A percentile compares a stretch with the other conserved stretches of the same genome.
These are phyloP conservation scores for Backusella morwellensis DNA, from an alignment of 192 early-diverging fungal genomes.

Conservation along the genomic window DNA sequence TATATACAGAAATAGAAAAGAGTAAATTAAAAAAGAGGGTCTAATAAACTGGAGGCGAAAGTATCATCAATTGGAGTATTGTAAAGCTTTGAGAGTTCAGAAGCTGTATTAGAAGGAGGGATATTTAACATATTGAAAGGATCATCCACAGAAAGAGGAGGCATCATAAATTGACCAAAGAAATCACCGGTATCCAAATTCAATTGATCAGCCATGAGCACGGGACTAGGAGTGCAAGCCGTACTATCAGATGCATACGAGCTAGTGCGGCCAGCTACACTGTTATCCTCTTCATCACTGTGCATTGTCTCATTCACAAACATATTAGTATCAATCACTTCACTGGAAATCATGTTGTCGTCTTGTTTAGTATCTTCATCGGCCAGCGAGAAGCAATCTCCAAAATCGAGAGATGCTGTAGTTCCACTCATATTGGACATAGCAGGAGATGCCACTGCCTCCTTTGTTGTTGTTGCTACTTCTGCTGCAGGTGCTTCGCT, in stretches of 20 bases:
- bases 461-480: not conserved
- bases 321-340: not conserved
- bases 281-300: not conserved
- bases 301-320: not conserved
- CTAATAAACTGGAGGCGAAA: not conserved
- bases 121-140: conserved; percentile 14
- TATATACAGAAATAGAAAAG: conserved; percentile 3
- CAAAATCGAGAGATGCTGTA: conserved; percentile 33
- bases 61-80: not conserved
- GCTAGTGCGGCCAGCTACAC: not conserved
- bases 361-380: conserved; percentile 17
- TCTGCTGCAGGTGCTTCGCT: not conserved
- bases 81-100: not conserved
- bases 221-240: conserved; percentile 13
- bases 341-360: not conserved
- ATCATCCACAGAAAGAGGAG: conserved; percentile 10
- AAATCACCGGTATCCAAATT: not conserved
- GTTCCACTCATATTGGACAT: conserved; percentile 24
- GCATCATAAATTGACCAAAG: conserved; percentile 20
- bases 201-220: not conserved
- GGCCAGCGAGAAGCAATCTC: conserved; percentile 31
- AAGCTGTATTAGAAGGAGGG: not conserved
- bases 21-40: conserved; percentile 16
- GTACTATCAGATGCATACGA: conserved; percentile 8
- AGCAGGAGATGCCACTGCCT: not conserved